Evolutionary conservation across 345 rosid genomes (phyloP), one percentile per base, ranked within the genome.

Genomic region (Corymbia maculata): DNA sequence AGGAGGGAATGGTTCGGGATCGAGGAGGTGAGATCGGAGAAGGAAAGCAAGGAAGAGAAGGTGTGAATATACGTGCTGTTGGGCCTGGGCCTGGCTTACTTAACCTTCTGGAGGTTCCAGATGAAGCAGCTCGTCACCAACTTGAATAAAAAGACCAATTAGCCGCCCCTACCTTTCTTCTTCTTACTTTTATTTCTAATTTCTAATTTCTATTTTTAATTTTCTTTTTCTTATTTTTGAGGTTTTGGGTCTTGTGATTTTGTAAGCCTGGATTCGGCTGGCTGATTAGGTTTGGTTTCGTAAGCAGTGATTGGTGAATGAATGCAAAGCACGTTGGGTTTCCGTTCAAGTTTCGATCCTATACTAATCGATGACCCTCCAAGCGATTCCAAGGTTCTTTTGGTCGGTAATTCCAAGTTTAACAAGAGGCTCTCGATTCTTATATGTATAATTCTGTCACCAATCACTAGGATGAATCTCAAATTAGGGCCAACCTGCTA

Each of bases 51-150:
- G 10, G 97, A 89, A 24, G 96, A 94, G 49, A 93, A 93, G 86
- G 88, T 95, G 51, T 96, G 97, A 97, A 79, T 96, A 9, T 94
- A 90, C 86, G 93, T 94, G 36, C 61, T 95, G 93, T 2, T 95
- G 10, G 98, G 99, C 12, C 85, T 96, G 87, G 99, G 97, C 75
- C 90, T 97, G 88, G 97, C 96, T 87, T 95, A 95, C 91, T 96
- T 97, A 70, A 66, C 93, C 91, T 84, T 94, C 88, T 94, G 98
- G 97, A 94, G 97, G 93, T 92, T 95, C 87, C 94, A 95, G 90
- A 96, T 97, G 99, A 94, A 88, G 89, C 93, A 86, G 70, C 98
- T 97, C 17, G 94, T 93, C 9, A 90, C 90, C 16, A 93, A 92
- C 88, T 86, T 95, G 94, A 94, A 95, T 87, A 95, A 91, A 28